Base-by-base conservation (phyloP, 1,284 basidiomycete species). In the Limonomyces culmigenus region DNA sequence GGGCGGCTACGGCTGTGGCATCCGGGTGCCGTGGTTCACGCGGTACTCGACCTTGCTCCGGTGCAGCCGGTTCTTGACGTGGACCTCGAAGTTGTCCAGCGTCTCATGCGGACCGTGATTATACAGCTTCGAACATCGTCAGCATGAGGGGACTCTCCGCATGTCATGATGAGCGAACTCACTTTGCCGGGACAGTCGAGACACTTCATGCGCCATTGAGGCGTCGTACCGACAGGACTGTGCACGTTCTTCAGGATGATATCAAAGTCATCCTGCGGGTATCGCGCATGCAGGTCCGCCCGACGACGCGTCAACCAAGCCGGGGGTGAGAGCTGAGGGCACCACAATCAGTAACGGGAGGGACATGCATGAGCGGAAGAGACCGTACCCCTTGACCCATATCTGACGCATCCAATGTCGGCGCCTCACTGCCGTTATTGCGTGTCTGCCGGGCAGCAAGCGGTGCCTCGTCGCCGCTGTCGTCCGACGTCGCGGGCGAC, bases 131-230 rank as follows among this genome's bases (percentile, higher is more conserved):
- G n/a, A n/a, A n/a, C n/a, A n/a, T n/a, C n/a, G n/a, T n/a, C n/a
- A 34, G 16, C 36, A 27, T 23, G 35, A 12, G 19, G 5, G 30
- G 33, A 33, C 12, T 20, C 27, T 34, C 5, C 25, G 6, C 39
- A 12, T 13, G n/a, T 32, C 8, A n/a, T 19, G 27, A 33, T 13
- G 15, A 3, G 8, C 8, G 6, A 6, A 51, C 65, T 14, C 42
- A 88, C 87, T 68, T 91, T 91, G 49, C 86, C 87, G 43, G 88
- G 88, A 55, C 93, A 97, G 54, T 97, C 93, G 41, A 79, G 52
- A 56, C 93, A 98, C 55, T 87, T 91, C 48, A 96, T 71, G 15
- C 91, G 70, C 91, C 92, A 97, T 53, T 92, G 86, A 3, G 70
- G 62, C 27, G 60, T 18, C 3, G 10, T n/a, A 12, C 29, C 25